Conservation (phyloP, 2,329 filamentous ascomycete species). For the Penicillium sp. region DNA sequence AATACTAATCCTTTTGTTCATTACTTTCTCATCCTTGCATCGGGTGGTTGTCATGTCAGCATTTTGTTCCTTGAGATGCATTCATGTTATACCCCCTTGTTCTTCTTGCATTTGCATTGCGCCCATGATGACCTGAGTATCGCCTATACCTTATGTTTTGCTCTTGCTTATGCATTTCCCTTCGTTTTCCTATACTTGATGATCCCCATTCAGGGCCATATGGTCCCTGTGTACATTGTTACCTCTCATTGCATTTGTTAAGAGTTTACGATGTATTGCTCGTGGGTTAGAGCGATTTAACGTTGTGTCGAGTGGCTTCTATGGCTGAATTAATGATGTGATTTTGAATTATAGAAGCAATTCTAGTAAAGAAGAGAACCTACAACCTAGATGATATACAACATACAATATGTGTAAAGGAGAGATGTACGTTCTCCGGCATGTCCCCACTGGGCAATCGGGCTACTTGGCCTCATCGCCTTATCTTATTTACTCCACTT, state of each 20-base stretch:
- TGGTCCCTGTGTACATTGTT: conserved; percentile 19
- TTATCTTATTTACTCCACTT: conserved; percentile 21
- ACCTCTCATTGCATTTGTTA: conserved; percentile 19
- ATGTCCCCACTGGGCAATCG: conserved; percentile 12
- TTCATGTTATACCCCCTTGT: conserved; percentile 23
- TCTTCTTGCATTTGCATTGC: conserved; percentile 21
- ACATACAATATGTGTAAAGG: neutral
- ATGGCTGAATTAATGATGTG: conserved; percentile 8
- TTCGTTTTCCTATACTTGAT: conserved; percentile 18
- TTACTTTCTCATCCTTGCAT: conserved; percentile 19
- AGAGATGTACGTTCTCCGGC: neutral
- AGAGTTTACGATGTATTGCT: conserved; percentile 11
- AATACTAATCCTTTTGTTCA: conserved; percentile 15
- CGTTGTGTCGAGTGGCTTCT: conserved; percentile 2
- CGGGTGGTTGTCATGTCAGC: conserved; percentile 23
- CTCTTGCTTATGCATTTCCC: conserved; percentile 15
- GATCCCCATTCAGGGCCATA: conserved; percentile 7
- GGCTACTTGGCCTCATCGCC: conserved; percentile 24
- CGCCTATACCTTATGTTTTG: conserved; percentile 12
- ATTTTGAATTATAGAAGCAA: neutral
- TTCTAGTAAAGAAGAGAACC: neutral
- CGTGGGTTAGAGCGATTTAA: conserved; percentile 17
- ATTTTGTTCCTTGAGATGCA: conserved; percentile 18
- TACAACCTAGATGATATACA: neutral
- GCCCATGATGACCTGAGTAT: conserved; percentile 16